Base-by-base conservation (phyloP, 768 basidiomycete species). In the Agaricus sinodeliciosus region DNA sequence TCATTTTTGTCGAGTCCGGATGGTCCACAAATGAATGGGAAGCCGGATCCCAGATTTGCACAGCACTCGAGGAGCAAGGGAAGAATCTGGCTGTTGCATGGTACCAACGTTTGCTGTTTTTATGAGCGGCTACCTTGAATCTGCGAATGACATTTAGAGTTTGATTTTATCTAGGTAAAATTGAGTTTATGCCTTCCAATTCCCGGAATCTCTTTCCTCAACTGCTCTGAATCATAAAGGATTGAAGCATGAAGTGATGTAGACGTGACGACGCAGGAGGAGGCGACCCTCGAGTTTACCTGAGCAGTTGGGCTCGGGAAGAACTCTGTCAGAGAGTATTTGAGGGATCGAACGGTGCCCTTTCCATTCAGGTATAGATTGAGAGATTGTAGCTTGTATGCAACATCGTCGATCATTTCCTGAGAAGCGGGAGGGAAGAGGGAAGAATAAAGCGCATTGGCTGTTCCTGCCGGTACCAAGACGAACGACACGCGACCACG, bases 261-360 rank as follows among this genome's bases (percentile, higher is more conserved):
- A 9, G 94, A 97, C 5, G 84, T 79, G 43, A 97, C 94, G 56
- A 98, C 90, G 31, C 80, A 71, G n/a, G 93, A 86, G n/a, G 68
- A 44, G 36, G 60, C 51, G 7, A 59, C 60, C 42, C 56, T 60
- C 9, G 68, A 55, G 13, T 36, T 59, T 35, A 51, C 58, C 27
- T 59, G 61, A 37, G 63, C 48, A 31, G 51, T 55, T 1, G 66
- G 68, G 37, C 72, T 61, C 13, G 66, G 60, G 11, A 65, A 63
- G 51, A 81, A 60, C 13, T 71, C 75, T 35, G 82, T 79, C 54
- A 74, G 70, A 2, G 82, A 80, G 47, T 89, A 64, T 35, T 77
- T 73, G 40, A 90, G 68, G 1, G 75, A 11, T 11, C 31, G 78
- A 19, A 65, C 65, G 9, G 67, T 63, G 19, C 55, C 55, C 3